Conservation (phyloP, 495 filamentous ascomycete genomes). For the Talaromyces proteolyticus region DNA sequence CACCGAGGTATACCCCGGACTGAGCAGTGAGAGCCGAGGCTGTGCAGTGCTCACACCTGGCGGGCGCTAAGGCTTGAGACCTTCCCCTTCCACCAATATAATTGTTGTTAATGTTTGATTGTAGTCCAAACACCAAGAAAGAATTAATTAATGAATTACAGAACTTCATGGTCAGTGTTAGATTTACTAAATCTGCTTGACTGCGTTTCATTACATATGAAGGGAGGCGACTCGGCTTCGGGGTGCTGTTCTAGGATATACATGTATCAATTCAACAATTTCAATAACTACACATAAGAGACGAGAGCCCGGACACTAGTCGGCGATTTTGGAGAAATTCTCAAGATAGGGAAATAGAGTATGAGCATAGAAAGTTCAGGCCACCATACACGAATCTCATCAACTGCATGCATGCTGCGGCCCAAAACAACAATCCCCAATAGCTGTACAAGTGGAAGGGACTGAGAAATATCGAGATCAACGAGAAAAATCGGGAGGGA, state of each 20-base stretch:
- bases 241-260: too few relatives aligned
- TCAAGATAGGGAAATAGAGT: not conserved
- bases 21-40: constrained; percentile 6
- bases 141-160: too few relatives aligned
- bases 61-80: too few relatives aligned
- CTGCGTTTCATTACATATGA: too few relatives aligned
- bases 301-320: not conserved
- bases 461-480: not conserved
- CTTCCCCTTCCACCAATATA: too few relatives aligned
- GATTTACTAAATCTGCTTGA: not conserved
- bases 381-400: not conserved
- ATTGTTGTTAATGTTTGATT: too few relatives aligned
- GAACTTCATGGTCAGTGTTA: not conserved
- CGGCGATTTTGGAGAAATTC: not conserved
- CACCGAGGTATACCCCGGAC: not conserved
- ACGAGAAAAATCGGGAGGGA: not conserved
- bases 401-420: not conserved
- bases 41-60: not conserved
- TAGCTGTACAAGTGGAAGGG: not conserved
- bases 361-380: not conserved
- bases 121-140: too few relatives aligned
- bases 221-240: not conserved
- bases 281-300: constrained; percentile 3
- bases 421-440: not conserved
- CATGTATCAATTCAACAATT: not conserved